Percentiles rank a stretch among this genome's conserved stretches.
Evolutionary conservation across 2,329 filamentous ascomycete genomes (phyloP).

Genomic region (Apiospora koreana): DNA sequence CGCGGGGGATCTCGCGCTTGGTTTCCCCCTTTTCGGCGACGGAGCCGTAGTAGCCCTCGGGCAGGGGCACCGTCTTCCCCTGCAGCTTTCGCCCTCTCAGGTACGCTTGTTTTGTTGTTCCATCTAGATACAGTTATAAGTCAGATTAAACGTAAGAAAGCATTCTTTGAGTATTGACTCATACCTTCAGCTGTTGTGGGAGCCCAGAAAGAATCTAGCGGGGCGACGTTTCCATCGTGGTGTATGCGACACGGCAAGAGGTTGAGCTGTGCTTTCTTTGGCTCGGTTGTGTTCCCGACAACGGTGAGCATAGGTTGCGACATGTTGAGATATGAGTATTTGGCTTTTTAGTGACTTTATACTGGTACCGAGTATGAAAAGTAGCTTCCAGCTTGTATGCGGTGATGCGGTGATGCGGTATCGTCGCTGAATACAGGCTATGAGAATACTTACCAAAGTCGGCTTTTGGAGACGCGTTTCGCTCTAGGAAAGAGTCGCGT

Average conservation of each 20-base stretch:
- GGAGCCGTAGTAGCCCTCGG: slow-evolving; percentile 69
- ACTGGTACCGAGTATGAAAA: not conserved
- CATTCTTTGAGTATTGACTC: not conserved
- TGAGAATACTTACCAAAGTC: no score
- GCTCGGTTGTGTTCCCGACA: slow-evolving; percentile 16
- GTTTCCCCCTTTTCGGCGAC: slow-evolving; percentile 53
- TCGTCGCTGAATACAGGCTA: not conserved
- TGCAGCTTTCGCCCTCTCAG: slow-evolving; percentile 80
- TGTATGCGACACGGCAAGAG: slow-evolving; percentile 80
- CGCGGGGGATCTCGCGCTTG: slow-evolving; percentile 27
- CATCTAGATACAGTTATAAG: slow-evolving; percentile 41
- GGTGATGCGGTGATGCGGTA: not conserved
- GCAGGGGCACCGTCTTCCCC: slow-evolving; percentile 66
- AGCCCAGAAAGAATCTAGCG: slow-evolving; percentile 69
- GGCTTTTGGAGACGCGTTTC: not conserved
- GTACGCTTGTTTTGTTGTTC: slow-evolving; percentile 55
- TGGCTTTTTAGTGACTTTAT: not conserved
- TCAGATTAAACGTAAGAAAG: no score
- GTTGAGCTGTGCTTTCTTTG: slow-evolving; percentile 40
- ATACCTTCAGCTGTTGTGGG: slow-evolving; percentile 39
- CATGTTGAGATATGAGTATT: slow-evolving; percentile 22
- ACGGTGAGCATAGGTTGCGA: slow-evolving; percentile 28
- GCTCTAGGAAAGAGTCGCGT: not conserved
- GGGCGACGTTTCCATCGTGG: slow-evolving; percentile 71
- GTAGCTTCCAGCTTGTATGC: not conserved